These are phyloP conservation scores for Magnolia changhungtana DNA, from an alignment of 164 flowering plant species.

Conservation along the genomic window DNA sequence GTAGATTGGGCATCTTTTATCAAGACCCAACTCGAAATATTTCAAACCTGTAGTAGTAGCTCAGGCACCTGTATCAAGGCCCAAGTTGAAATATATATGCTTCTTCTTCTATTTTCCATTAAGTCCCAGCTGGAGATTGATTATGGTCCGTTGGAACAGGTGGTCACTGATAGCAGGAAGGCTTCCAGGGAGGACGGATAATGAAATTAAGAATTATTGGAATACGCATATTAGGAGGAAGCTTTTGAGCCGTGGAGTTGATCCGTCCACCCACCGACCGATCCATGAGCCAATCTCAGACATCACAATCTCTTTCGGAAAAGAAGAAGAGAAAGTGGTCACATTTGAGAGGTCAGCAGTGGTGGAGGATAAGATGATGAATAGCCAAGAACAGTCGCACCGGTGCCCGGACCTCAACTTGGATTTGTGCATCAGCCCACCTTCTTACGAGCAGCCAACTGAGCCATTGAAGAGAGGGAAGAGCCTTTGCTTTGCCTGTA, in stretches of 20 bases:
- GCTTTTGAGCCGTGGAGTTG: constrained; percentile 74
- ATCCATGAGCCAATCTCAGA: constrained; percentile 40
- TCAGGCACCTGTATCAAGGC: too few relatives aligned
- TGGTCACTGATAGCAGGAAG: constrained; percentile 67
- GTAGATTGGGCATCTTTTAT: too few relatives aligned
- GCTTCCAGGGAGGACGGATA: constrained; percentile 81
- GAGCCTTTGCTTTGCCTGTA: constrained; percentile 59
- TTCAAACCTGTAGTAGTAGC: too few relatives aligned
- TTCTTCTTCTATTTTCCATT: not conserved
- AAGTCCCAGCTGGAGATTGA: not conserved
- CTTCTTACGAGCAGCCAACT: constrained; percentile 30
- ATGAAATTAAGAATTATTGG: constrained; percentile 91
- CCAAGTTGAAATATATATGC: too few relatives aligned
- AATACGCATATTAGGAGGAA: constrained; percentile 84
- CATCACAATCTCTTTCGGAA: constrained; percentile 34
- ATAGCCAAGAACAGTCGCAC: constrained; percentile 13
- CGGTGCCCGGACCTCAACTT: constrained; percentile 72
- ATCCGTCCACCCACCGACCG: constrained; percentile 69
- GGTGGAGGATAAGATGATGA: constrained; percentile 20
- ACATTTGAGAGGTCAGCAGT: constrained; percentile 11
- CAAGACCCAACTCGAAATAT: too few relatives aligned
- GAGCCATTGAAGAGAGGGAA: constrained; percentile 34
- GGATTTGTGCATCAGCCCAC: constrained; percentile 84
- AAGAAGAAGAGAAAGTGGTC: constrained; percentile 28
- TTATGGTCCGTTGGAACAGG: constrained; percentile 10